Evolutionary conservation across 495 filamentous ascomycete species (phyloP), one percentile per base, ranked within the genome.

Genomic region (Thermochaetoides thermophila): DNA sequence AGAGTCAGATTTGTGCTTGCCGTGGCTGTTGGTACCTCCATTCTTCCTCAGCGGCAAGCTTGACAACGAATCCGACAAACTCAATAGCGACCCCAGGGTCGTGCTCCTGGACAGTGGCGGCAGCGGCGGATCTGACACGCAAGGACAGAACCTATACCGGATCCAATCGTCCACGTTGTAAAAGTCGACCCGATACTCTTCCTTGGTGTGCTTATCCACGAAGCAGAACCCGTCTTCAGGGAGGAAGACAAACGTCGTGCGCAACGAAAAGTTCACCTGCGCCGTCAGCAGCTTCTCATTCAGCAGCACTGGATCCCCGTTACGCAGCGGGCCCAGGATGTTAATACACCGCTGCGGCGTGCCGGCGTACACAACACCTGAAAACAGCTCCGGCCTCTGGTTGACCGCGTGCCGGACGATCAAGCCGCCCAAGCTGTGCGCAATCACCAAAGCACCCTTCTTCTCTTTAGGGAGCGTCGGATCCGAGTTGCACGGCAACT

Each of bases 321-420:
- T 91, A 27, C 87, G 73, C 3, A 97, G 46, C 0, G 87, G 86
- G 1, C 87, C 87, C 10, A 95, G 69, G 29, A 94, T 87, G 52
- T 91, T 92, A 40, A 93, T 75, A 49, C 84, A 93, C 23, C 76
- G 73, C 40, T 85, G 73, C 2, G 87, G 86, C 0, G 76, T 76
- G 12, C 86, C 87, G 7, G 82, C 87, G 45, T 78, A 97, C 1
- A 95, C 42, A 6, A 94, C 79, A 0, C 87, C 85, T 0, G 78
- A 72, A 44, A 95, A 89, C 11, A 97, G 68, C 9, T 91, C 81
- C 0, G 89, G 87, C 3, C 75, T 70, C 44, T 81, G 69, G 48
- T 95, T 97, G 17, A 95, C 74, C 3, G 82, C 84, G 53, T 95
- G 84, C 2, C 87, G 71, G 2, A 82, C 84, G 37, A 97, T 85